Evolutionary conservation across 805 yeast species (phyloP), one percentile per base, ranked within the genome.

Genomic region (Cephaloascus fragrans): DNA sequence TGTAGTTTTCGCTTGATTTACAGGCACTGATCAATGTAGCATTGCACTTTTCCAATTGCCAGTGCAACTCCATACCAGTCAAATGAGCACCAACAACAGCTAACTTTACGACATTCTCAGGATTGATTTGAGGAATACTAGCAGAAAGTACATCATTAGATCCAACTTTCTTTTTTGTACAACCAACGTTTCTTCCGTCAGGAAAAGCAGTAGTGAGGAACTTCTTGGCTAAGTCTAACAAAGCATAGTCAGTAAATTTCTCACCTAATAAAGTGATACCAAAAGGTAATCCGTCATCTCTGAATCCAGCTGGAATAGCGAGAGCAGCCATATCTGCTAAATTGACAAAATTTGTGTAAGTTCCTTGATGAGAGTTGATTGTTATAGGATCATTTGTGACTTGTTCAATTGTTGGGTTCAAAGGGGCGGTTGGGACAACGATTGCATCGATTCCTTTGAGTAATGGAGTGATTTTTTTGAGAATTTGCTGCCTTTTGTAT

Each of bases 31-130:
- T 52, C 40, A 85, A 76, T 2, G 76, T 61, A 23, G 97, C 97
- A 50, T 80, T 75, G 35, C 82, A 93, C 56, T 83, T 75, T 50
- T 83, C 82, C 44, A 90, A 69, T 65, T 90, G 98, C 96, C 97
- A 89, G 61, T 90, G 88, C 49, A 90, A 70, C 36, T 88, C 88
- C 69, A 87, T 74, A 1, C 96, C 96, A 40, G 77, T 68, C 47
- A 93, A 69, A 56, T 90, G 98, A 36, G 97, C 97, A 40, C 98
- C 98, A 36, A 90, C 97, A 29, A 93, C 98, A 1, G 97, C 97
- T 41, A 90, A 63, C 44, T 80, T 71, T 43, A 87, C 67, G 8
- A 73, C 64, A 26, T 60, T 45, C 1, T 67, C 57, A 19, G 62
- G 48, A 34, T 60, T 54, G 18, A 68, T 63, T 32, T 56, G 46